phyloP scores from a whole-genome alignment of 192 early-diverging fungal genomes.

The Geranomyces michiganensis region DNA sequence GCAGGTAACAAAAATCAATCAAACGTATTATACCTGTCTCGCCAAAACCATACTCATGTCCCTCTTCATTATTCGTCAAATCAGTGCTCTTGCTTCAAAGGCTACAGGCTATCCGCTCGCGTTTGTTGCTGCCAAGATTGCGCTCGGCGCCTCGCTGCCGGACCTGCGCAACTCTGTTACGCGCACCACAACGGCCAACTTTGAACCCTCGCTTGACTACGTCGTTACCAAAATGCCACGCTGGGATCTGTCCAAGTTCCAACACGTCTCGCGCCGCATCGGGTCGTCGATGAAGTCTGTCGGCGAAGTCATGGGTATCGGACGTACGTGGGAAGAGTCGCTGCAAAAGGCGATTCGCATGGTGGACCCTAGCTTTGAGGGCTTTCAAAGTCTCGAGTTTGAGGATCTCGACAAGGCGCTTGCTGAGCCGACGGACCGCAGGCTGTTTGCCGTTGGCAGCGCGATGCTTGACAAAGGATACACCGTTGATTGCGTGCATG shows the following conservation, averaged over 20 bases:
- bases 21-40: too few relatives aligned
- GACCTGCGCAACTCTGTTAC: conserved; percentile 95
- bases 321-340: conserved; percentile 96
- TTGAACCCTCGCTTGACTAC: conserved; percentile 97
- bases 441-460: conserved; percentile 80
- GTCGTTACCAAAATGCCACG: conserved; percentile 62
- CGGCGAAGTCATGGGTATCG: conserved; percentile 98
- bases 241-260: conserved; percentile 94
- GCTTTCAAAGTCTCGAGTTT: conserved; percentile 69
- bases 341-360: conserved; percentile 97
- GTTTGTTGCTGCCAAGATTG: conserved; percentile 97
- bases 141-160: conserved; percentile 88
- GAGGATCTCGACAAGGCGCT: conserved; percentile 66
- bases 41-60: too few relatives aligned
- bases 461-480: conserved; percentile 81
- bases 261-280: conserved; percentile 86
- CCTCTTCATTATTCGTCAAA: too few relatives aligned
- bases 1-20: conserved; percentile 35
- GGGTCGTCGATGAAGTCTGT: conserved; percentile 96
- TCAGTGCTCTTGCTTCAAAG: conserved; percentile 91
- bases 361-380: conserved; percentile 89
- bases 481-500: conserved; percentile 75
- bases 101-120: conserved; percentile 98
- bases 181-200: conserved; percentile 93
- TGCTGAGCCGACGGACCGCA: conserved; percentile 74